Conservation (phyloP, 108 stramenopile species). For the Schizochytrium sp. region DNA sequence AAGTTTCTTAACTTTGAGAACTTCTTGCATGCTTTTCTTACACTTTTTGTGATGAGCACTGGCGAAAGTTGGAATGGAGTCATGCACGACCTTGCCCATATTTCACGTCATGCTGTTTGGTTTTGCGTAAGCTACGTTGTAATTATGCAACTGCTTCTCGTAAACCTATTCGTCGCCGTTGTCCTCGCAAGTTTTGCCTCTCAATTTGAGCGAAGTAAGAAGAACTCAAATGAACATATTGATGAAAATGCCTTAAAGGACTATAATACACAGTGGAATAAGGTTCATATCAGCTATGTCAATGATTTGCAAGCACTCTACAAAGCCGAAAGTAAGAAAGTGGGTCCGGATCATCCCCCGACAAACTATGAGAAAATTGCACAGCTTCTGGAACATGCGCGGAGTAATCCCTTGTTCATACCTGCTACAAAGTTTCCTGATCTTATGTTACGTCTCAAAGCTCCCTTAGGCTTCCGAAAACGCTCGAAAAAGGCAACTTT, state of each 20-base stretch:
- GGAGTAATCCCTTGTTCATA: constrained; percentile 15
- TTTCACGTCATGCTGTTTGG: background rate
- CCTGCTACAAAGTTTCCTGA: constrained; percentile 51
- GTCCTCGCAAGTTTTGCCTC: constrained; percentile 60
- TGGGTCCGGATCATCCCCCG: background rate
- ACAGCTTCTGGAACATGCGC: constrained; percentile 3
- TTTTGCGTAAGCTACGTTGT: constrained; percentile 59
- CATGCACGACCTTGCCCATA: constrained; percentile 65
- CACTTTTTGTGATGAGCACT: constrained; percentile 65
- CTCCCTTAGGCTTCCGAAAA: constrained; percentile 59
- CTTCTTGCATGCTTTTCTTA: constrained; percentile 61
- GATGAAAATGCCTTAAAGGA: constrained; percentile 53
- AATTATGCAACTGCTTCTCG: constrained; percentile 46
- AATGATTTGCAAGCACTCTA: background rate
- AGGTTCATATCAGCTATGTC: constrained; percentile 4
- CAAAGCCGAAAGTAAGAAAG: background rate
- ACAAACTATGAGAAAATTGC: background rate
- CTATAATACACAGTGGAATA: constrained; percentile 43
- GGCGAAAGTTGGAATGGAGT: constrained; percentile 71
- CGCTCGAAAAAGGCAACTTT: constrained; percentile 38
- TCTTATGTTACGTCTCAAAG: constrained; percentile 55
- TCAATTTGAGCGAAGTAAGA: constrained; percentile 29
- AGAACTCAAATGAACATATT: constrained; percentile 26
- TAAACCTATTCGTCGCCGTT: constrained; percentile 66
- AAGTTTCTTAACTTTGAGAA: constrained; percentile 62